phyloP scores from a whole-genome alignment of 2,329 filamentous ascomycete genomes.

The Colletotrichum orchidophilum region DNA sequence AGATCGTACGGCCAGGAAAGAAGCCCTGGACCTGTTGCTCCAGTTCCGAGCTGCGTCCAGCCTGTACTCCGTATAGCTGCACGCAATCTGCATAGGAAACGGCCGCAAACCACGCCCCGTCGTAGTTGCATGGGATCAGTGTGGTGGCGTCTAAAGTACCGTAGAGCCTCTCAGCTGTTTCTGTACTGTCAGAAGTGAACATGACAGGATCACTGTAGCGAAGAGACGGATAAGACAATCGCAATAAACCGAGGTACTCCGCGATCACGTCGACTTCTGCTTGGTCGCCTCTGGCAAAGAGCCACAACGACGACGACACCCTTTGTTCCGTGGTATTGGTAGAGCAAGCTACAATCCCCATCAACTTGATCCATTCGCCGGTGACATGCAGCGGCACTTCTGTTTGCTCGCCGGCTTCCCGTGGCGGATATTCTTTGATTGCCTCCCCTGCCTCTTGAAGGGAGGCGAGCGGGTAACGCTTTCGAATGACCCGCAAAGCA shows the following conservation, averaged over 20 bases:
- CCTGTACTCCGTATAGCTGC: neutral
- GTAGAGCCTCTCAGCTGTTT: neutral
- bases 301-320: neutral
- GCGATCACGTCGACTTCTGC: neutral
- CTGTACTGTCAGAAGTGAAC: neutral
- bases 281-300: neutral
- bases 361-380: neutral
- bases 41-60: neutral
- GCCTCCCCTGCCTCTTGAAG: neutral
- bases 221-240: neutral
- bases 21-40: neutral
- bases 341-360: neutral
- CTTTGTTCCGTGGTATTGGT: neutral
- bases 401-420: slow-evolving; percentile 8
- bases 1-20: neutral
- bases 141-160: neutral
- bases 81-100: slow-evolving; percentile 7
- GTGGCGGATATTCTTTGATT: neutral
- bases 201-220: neutral
- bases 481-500: neutral
- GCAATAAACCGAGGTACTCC: neutral
- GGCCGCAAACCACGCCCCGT: neutral
- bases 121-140: neutral
- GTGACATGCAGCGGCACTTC: neutral
- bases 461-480: neutral